Conservation (phyloP, 352 stramenopile genomes). For the Halophytophthora batemanensis region DNA sequence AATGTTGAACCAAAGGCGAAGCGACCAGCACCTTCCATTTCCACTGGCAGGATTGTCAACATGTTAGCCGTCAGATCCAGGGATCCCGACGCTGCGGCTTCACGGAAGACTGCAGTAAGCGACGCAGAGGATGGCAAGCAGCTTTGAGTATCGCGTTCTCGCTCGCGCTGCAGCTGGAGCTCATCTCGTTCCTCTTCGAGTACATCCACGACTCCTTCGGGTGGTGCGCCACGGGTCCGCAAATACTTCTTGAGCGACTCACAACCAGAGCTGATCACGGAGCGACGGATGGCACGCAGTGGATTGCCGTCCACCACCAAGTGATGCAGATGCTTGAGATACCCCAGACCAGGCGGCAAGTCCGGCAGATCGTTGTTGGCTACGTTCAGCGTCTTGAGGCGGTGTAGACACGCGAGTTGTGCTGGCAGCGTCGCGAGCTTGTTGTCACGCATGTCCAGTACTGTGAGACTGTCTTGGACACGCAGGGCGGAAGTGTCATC, state of each 20-base stretch:
- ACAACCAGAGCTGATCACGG: slow-evolving; percentile 59
- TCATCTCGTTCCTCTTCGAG: slow-evolving; percentile 75
- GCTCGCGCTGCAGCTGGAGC: slow-evolving; percentile 30
- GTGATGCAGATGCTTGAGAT: slow-evolving; percentile 77
- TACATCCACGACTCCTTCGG: slow-evolving; percentile 46
- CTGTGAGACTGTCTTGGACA: slow-evolving; percentile 61
- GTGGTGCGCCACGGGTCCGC: slow-evolving; percentile 59
- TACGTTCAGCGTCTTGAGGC: slow-evolving; percentile 79
- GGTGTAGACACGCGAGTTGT: slow-evolving; percentile 51
- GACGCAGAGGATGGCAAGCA: slow-evolving; percentile 7
- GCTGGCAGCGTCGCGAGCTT: slow-evolving; percentile 56
- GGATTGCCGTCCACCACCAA: slow-evolving; percentile 77
- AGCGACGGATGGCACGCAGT: slow-evolving; percentile 64
- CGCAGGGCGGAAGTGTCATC: slow-evolving; percentile 57
- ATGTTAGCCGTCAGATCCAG: slow-evolving; percentile 43
- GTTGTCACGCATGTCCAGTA: slow-evolving; percentile 83
- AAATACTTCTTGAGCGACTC: slow-evolving; percentile 84
- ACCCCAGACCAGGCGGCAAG: slow-evolving; percentile 69
- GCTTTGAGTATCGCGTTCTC: slow-evolving; percentile 16
- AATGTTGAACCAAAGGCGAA: slow-evolving; percentile 51
- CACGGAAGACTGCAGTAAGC: slow-evolving; percentile 40
- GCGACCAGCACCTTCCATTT: slow-evolving; percentile 18
- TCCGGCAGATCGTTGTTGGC: slow-evolving; percentile 81
- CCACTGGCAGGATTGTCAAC: slow-evolving; percentile 25
- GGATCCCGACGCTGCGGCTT: slow-evolving; percentile 51